phyloP scores from a whole-genome alignment of 2,329 filamentous ascomycete genomes.

The Aspergillus sp. region DNA sequence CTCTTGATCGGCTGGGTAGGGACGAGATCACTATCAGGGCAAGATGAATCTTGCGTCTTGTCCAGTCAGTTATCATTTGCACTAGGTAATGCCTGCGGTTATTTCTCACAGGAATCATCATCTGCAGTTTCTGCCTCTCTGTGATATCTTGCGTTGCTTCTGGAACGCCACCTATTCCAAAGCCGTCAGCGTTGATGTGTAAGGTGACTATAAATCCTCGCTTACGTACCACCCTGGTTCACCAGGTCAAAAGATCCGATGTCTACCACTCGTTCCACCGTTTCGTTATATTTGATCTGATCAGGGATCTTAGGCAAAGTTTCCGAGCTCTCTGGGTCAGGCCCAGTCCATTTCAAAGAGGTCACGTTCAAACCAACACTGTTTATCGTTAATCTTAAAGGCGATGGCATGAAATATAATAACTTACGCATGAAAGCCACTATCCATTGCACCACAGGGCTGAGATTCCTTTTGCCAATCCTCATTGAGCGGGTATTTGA shows the following conservation, averaged over 20 bases:
- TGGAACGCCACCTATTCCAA: conserved; percentile 5
- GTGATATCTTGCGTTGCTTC: conserved; percentile 22
- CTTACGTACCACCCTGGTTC: neutral
- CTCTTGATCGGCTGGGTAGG: conserved; percentile 21
- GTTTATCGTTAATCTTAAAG: neutral
- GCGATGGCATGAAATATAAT: neutral
- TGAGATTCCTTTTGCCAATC: conserved; percentile 32
- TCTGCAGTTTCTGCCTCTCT: conserved; percentile 20
- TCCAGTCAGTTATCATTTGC: conserved; percentile 2
- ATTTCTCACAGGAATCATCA: conserved; percentile 22
- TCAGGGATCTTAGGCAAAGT: conserved; percentile 17
- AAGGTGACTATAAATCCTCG: neutral
- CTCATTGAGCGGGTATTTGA: conserved; percentile 30
- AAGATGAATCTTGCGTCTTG: conserved; percentile 13
- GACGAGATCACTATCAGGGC: conserved; percentile 17
- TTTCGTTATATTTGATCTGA: conserved; percentile 23
- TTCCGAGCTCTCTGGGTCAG: conserved; percentile 17
- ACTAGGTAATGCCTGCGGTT: neutral
- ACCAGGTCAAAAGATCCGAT: conserved; percentile 17
- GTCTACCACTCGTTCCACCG: conserved; percentile 15
- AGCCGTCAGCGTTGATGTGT: neutral
- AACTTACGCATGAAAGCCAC: conserved; percentile 34
- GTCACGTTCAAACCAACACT: conserved; percentile 29
- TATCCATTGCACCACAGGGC: conserved; percentile 25
- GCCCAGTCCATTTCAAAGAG: conserved; percentile 24